Evolutionary conservation across 2,329 filamentous ascomycete species (phyloP), one percentile per base, ranked within the genome.

Genomic region (Epichloe baconii): DNA sequence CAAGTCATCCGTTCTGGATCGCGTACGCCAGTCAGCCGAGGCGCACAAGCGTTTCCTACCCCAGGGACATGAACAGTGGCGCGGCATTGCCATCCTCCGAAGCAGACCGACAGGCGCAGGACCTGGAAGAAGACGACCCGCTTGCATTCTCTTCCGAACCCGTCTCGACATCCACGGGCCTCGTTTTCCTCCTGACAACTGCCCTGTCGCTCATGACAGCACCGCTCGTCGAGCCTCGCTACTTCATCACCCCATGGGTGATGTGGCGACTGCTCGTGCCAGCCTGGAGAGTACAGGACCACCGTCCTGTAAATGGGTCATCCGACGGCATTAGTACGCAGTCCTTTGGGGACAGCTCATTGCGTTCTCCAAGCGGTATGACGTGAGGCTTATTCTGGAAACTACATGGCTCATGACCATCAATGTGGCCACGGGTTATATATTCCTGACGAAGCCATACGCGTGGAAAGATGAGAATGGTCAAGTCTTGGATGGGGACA

Each of bases 231-330:
- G 93, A 98, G 66, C 93, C 93, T 14, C 80, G 93, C 14, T 98
- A 98, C 67, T 95, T 95, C 66, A 94, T 98, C 63, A 75, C 96
- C 12, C 90, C 91, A 0, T 98, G 89, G 88, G 78, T 96, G 8
- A 82, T 96, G 60, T 97, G 90, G 88, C 78, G 93, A 1, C 69
- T 97, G 7, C 78, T 94, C 60, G 70, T 94, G 0, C 88, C 88
- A 0, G 66, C 73, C 48, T 71, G 70, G 70, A 57, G 57, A 34
- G 40, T 61, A 4, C 55, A 59, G 37, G 56, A 59, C 23, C 58
- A 61, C 36, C 50, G 52, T 26, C 21, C 5, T 4, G 4, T n/a
- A 1, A 8, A 23, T 36, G 47, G 37, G 17, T 1, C 56, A 4
- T 44, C 49, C 7, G 42, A 52, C 6, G 19, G 37, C 12, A 36